phyloP scores from a whole-genome alignment of 495 filamentous ascomycete genomes.

The Pseudevernia furfuracea region DNA sequence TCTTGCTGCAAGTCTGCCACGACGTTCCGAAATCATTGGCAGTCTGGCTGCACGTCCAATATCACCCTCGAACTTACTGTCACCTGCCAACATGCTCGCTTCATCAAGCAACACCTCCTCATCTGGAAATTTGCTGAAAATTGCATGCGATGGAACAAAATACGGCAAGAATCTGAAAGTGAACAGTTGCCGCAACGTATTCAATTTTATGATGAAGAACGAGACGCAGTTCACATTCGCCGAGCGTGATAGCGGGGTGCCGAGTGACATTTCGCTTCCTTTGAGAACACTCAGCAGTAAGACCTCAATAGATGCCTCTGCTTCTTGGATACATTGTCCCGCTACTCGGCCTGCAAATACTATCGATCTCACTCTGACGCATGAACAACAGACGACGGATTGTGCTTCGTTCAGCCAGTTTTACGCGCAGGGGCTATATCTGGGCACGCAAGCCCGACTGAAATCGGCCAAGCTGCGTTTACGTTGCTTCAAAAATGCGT shows the following conservation, averaged over 20 bases:
- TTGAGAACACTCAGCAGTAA: conserved; percentile 4
- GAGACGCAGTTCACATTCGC: background rate
- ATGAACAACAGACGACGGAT: background rate
- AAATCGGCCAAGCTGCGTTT: background rate
- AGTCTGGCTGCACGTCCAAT: background rate
- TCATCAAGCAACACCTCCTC: background rate
- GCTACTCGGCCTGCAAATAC: background rate
- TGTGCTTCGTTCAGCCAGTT: background rate
- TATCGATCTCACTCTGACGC: background rate
- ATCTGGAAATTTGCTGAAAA: background rate
- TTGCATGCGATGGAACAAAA: background rate
- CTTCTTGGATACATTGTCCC: background rate
- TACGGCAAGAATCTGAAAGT: conserved; percentile 7
- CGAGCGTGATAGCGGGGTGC: background rate
- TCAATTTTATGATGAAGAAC: background rate
- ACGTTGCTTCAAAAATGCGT: background rate
- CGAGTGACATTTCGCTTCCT: background rate
- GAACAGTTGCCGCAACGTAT: background rate
- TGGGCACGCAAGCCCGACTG: background rate
- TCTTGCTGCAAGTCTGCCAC: background rate
- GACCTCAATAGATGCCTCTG: background rate
- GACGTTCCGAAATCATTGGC: background rate
- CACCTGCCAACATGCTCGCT: background rate
- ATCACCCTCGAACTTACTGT: background rate
- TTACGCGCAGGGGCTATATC: background rate